Percentiles rank a stretch among this genome's conserved stretches.
phyloP scores from a whole-genome alignment of 495 filamentous ascomycete genomes.

The Neurospora sp. region DNA sequence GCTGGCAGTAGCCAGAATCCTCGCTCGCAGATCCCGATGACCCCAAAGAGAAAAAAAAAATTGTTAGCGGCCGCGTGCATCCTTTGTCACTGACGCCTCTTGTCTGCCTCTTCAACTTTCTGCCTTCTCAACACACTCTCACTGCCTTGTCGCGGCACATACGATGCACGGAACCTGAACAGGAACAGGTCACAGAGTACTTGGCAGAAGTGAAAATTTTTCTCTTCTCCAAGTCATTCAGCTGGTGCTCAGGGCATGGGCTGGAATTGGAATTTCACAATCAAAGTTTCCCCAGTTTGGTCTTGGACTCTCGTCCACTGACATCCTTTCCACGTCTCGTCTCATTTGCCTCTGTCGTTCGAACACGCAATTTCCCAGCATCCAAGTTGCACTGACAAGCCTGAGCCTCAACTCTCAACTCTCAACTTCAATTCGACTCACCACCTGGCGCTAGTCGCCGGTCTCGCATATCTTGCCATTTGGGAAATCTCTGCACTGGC shows the following conservation, averaged over 20 bases:
- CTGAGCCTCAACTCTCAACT: not conserved
- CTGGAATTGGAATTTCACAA: not conserved
- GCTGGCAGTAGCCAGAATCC: not conserved
- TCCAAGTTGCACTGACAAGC: not conserved
- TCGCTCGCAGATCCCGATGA: not conserved
- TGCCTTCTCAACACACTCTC: not conserved
- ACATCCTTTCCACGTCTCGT: not conserved
- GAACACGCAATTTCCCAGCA: not conserved
- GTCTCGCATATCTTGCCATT: not conserved
- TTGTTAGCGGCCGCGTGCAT: not conserved
- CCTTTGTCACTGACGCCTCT: not conserved
- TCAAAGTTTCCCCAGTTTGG: not conserved
- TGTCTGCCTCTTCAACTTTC: not conserved
- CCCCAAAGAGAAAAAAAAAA: not conserved
- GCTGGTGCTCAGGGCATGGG: not conserved
- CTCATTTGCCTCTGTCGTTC: not conserved
- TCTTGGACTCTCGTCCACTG: not conserved
- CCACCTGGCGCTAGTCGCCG: not conserved
- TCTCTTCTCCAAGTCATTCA: not conserved
- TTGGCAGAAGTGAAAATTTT: not conserved
- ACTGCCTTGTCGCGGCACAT: not conserved
- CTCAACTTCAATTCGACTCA: not conserved
- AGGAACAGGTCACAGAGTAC: not conserved
- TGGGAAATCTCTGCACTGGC: not conserved
- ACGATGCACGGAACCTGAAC: not conserved